Base-by-base conservation (phyloP, 345 rosid species). In the Salix viminalis region DNA sequence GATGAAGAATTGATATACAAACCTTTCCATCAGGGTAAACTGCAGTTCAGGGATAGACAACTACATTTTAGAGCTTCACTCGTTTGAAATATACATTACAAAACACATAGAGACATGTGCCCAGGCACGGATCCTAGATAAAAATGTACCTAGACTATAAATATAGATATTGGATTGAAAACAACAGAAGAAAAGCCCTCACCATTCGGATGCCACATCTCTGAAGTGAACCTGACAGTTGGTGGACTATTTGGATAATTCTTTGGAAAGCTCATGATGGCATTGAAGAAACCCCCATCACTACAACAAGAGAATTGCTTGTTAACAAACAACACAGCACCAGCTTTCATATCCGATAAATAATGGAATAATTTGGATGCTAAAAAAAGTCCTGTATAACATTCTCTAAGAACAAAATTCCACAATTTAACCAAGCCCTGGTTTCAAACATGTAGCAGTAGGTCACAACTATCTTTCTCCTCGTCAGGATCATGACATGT, bases 191-290 rank as follows among this genome's bases (percentile, higher is more conserved):
- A 74, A 32, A 66, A 67, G 62, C 65, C 66, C 78, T 65, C 61
- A 90, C 98, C 97, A 86, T 94, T 94, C 10, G 98, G 98, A 85
- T 92, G 97, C 98, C 98, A 94, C 67, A 94, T 48, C 83, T 94
- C 98, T 0, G 97, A 90, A 15, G 87, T 90, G 81, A 94, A 94
- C 86, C 75, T 79, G 76, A 92, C 93, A 24, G 96, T 83, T 69
- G 98, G 98, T 71, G 97, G 98, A 56, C 88, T 84, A 70, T 74
- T 1, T 0, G 97, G 98, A 75, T 94, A 94, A 75, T 92, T 80
- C 14, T 80, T 50, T 0, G 94, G 97, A 80, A 94, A 94, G 72
- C 81, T 62, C 98, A 94, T 92, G 65, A 91, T 78, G 69, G 97
- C 98, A 83, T 84, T 92, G 71, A 94, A 94, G 79, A 88, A 91